Base-by-base conservation (phyloP, 2,329 filamentous ascomycete species). In the Paracoccidioides brasiliensis region DNA sequence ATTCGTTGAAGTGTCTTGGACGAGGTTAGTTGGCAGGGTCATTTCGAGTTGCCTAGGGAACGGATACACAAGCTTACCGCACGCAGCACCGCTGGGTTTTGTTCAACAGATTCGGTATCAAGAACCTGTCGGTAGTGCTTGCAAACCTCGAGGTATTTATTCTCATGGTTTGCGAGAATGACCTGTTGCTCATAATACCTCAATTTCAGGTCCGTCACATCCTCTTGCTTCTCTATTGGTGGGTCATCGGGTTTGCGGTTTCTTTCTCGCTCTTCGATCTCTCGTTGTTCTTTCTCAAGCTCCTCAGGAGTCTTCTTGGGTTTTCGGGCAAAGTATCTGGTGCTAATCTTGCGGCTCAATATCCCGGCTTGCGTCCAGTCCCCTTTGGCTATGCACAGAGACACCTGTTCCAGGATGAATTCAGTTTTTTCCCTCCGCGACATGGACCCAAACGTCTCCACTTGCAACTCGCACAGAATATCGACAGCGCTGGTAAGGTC, bases 361-460 rank as follows among this genome's bases (percentile, higher is more conserved):
- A 98, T 96, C 52, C 84, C 84, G 35, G 91, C 93, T 71, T 98
- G 94, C 64, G 86, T 94, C 90, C 90, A 98, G 70, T 98, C 93
- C 56, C 84, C 87, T 66, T 84, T 91, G 74, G 96, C 86, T 70
- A 98, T 97, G 76, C 93, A 98, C 53, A 98, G 80, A 38, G 84
- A 81, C 43, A 97, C 91, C 73, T 98, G 93, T 59, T 94, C 88
- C 54, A 98, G 78, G 67, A 98, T 98, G 70, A 98, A 98, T 67
- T 97, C 93, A 4, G 90, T 96, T 84, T 98, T 98, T 72, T 98
- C 93, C 64, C 93, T 82, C 64, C 93, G 81, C 60, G 89, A 86
- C 93, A 98, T 98, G 28, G 91, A 97, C 7, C 93, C 93, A 70
- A 98, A 98, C 0, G 93, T 98, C 79, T 98, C 93, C 52, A 98